Evolutionary conservation across 768 basidiomycete species (phyloP), one percentile per base, ranked within the genome.

Genomic region (Boletus fagicola): DNA sequence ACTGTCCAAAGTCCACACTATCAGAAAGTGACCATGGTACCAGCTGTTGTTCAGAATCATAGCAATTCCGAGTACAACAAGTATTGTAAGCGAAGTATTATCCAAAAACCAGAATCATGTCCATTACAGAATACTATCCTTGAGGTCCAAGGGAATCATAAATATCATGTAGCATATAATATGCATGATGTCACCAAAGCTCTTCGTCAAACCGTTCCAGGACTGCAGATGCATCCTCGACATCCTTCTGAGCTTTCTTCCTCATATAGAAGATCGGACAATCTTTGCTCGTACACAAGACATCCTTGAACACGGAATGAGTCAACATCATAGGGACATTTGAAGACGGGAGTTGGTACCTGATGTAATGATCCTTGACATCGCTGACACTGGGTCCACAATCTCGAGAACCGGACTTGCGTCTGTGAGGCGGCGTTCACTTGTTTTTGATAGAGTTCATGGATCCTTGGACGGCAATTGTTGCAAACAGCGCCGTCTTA

Each of bases 251-350:
- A 10, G 95, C 88, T 68, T 98, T 98, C 77, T 98, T 98, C 43
- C 97, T 78, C 88, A 97, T 94, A 71, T 99, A 99, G 74, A 95
- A 99, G 58, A 98, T 98, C 0, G 97, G 97, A 64, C 97, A 99
- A 74, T 99, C 97, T 68, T 92, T 95, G 68, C 92, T 94, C 0
- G 92, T 90, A 69, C 96, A 99, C 30, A 99, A 77, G 10, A 98
- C 97, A 68, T 99, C 97, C 92, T 97, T 63, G 11, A 51, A 57
- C 33, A 48, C 22, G 5, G 18, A 26, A 50, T 50, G 36, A 36
- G 54, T 53, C 35, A 49, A 43, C 40, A 16, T 26, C 16, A 15
- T 16, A 15, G 15, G 18, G 13, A 5, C 2, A 28, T 49, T 22
- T 15, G 13, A 38, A 30, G 6, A 47, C 5, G 44, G 33, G 16